A percentile compares a stretch with the other conserved stretches of the same genome.
These are phyloP conservation scores for Penicillium sp. DNA, from an alignment of 2,329 filamentous ascomycete genomes.

Conservation along the genomic window DNA sequence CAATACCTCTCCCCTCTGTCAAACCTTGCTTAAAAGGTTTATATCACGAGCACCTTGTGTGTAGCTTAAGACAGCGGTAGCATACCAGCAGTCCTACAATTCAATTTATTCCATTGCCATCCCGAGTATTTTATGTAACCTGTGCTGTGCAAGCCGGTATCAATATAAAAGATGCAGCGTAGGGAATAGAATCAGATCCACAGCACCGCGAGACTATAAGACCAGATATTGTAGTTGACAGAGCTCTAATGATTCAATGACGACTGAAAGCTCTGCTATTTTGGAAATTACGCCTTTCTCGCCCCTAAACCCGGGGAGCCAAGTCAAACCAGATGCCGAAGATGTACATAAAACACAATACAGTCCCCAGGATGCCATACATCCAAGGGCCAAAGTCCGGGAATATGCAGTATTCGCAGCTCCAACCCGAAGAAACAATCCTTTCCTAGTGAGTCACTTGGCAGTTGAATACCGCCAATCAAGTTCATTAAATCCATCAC, in stretches of 20 bases:
- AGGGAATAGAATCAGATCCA: neutral
- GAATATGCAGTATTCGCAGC: neutral
- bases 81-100: constrained; percentile 9
- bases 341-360: constrained; percentile 5
- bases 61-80: constrained; percentile 6
- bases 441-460: constrained; percentile 6
- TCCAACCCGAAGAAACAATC: neutral
- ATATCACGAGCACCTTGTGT: constrained; percentile 7
- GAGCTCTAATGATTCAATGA: neutral
- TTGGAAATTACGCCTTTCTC: constrained; percentile 1
- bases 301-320: neutral
- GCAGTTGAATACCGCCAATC: constrained; percentile 26
- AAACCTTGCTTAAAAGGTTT: constrained; percentile 2
- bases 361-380: constrained; percentile 1
- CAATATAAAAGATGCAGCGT: neutral
- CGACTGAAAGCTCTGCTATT: neutral
- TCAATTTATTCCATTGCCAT: neutral
- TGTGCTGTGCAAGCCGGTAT: neutral
- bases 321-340: neutral
- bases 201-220: neutral
- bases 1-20: constrained; percentile 7
- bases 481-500: constrained; percentile 22
- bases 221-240: neutral
- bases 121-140: neutral
- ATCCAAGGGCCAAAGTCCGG: neutral